phyloP scores from a whole-genome alignment of 306 rosid species.

The Cucurbita moschata region DNA sequence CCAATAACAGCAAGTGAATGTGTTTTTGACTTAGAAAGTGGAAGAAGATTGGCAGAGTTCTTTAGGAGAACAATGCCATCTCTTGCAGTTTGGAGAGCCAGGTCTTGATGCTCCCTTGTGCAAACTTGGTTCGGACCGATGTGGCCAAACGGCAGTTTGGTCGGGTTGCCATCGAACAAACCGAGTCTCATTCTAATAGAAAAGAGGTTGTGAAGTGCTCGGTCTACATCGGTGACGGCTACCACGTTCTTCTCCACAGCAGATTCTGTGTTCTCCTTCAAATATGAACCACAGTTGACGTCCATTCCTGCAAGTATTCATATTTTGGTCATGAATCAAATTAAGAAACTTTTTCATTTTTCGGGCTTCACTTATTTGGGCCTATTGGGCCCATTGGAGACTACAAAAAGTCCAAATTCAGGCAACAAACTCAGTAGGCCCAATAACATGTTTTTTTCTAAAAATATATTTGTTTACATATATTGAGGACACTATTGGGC shows the following conservation, averaged over 20 bases:
- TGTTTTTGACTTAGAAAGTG: constrained; percentile 41
- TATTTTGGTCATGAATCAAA: neutral
- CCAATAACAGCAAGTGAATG: constrained; percentile 68
- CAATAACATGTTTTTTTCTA: no score
- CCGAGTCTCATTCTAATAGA: constrained; percentile 72
- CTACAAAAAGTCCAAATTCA: neutral
- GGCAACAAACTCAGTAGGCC: neutral
- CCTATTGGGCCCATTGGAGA: neutral
- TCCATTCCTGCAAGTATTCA: constrained; percentile 57
- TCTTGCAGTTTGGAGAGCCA: constrained; percentile 80
- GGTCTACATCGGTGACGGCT: constrained; percentile 32
- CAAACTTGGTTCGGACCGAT: constrained; percentile 60
- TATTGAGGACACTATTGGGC: no score
- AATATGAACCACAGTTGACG: constrained; percentile 57
- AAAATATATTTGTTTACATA: no score
- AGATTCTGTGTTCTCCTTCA: constrained; percentile 37
- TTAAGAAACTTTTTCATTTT: neutral
- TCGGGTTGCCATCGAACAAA: constrained; percentile 61
- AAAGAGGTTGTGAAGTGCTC: constrained; percentile 72
- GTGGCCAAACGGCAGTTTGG: constrained; percentile 32
- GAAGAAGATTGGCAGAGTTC: constrained; percentile 50
- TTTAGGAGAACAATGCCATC: constrained; percentile 85
- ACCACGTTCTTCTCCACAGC: constrained; percentile 49
- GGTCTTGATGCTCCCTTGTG: constrained; percentile 41
- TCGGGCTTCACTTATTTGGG: neutral